Evolutionary conservation across 768 basidiomycete species (phyloP).

Genomic region (Tricholoma furcatifolium): DNA sequence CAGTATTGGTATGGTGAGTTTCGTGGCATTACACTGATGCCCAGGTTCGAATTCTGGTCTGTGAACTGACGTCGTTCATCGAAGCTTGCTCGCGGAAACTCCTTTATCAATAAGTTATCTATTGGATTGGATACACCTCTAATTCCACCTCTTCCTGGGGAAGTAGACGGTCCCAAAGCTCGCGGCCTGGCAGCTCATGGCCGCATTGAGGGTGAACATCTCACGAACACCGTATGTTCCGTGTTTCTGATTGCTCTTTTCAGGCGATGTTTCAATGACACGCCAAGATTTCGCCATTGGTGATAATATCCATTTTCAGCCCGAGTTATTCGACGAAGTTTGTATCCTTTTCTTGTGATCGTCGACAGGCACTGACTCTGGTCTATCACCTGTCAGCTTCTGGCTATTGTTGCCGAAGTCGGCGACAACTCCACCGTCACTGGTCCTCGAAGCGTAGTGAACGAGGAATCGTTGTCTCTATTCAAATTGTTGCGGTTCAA

Average conservation of each 20-base stretch:
- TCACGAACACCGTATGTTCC: too few species aligned
- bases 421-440: conserved; percentile 15
- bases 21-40: background rate
- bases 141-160: conserved; percentile 13
- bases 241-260: too few species aligned
- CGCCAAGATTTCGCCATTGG: conserved; percentile 14
- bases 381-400: background rate
- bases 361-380: background rate
- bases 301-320: conserved; percentile 13
- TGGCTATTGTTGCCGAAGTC: conserved; percentile 8
- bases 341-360: background rate
- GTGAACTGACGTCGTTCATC: background rate
- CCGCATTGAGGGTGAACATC: conserved; percentile 11
- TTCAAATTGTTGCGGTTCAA: conserved; percentile 14
- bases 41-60: background rate
- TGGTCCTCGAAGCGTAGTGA: conserved; percentile 14
- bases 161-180: conserved; percentile 11
- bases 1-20: conserved; percentile 13
- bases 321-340: conserved; percentile 7
- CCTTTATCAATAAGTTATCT: conserved; percentile 11
- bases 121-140: conserved; percentile 10
- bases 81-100: conserved; percentile 13
- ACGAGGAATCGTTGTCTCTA: conserved; percentile 4
- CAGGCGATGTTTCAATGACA: conserved; percentile 16
- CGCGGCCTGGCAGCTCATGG: conserved; percentile 15